Base-by-base conservation (phyloP, 306 rosid species). In the Sindora glabra region DNA sequence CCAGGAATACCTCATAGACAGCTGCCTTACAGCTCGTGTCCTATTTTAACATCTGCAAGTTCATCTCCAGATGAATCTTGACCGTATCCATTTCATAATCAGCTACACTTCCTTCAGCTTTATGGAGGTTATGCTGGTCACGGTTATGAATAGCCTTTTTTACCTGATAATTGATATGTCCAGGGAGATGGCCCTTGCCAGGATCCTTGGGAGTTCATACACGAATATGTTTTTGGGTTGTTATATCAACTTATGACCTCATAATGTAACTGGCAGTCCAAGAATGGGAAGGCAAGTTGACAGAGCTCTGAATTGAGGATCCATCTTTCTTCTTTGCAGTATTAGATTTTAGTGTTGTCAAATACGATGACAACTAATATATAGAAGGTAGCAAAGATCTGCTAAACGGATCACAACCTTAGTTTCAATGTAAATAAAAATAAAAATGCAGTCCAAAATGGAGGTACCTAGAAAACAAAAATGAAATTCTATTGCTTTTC, bases 271-370 rank as follows among this genome's bases (percentile, higher is more conserved):
- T 69, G 42, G 65, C 48, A 83, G 75, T 62, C 84, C 67, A 24
- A 77, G 98, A 77, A 71, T 91, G 80, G 81, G 92, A 77, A 83
- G 95, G 77, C 98, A 85, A 62, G 74, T 88, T 34, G 92, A 85
- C 54, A 88, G 78, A 73, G 85, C 95, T 50, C 79, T 91, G 1
- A 83, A 68, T 34, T 76, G 98, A 70, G 82, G 88, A 12, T 83
- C 90, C n/a, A 49, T 85, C 52, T 91, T 91, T 50, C 77, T 91
- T 5, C 78, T 91, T 63, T 88, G 92, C 63, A 83, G 92, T 71
- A 50, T 88, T n/a, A n/a, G n/a, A n/a, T n/a, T n/a, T n/a, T n/a
- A n/a, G n/a, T n/a, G n/a, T n/a, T n/a, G n/a, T n/a, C n/a, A n/a
- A n/a, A n/a, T n/a, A n/a, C n/a, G n/a, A n/a, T n/a, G n/a, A n/a